Evolutionary conservation across 2,329 filamentous ascomycete genomes (phyloP), one percentile per base, ranked within the genome.

Genomic region (Ophiostoma sp.): DNA sequence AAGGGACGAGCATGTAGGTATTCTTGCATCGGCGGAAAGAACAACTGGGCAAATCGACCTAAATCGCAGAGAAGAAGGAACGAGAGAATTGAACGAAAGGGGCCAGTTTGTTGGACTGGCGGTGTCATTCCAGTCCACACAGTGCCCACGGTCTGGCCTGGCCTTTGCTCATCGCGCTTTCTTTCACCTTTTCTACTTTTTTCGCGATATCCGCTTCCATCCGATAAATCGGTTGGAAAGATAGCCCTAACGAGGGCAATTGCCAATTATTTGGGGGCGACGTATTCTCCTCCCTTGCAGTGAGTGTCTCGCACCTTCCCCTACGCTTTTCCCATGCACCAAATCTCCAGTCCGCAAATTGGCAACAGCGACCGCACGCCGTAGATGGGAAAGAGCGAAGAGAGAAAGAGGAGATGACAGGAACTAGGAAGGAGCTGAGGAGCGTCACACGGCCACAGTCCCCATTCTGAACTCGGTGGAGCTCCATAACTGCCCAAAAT

Each of bases 151-250:
- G 19, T 17, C 57, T 36, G 57, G 31, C 31, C 17, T n/a, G 8
- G 15, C 19, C 57, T 61, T 61, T 61, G 31, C 31, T n/a, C 31
- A n/a, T 50, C 64, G 64, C 64, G 22, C 19, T 19, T 59, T 42
- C 63, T 31, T 33, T 68, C 25, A 19, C 28, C 25, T n/a, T 22
- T 48, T 55, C n/a, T 55, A 36, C 48, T 15, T 39, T 22, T 39
- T 45, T 59, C 50, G 68, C 68, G 68, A 70, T 59, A 59, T 50
- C 69, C 55, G 55, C 55, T 15, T 48, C 52, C 52, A 33, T 50
- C 28, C 36, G 69, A 12, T 25, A 48, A 33, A n/a, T 59, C 31
- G 52, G 25, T 42, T 19, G 57, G 52, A 39, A 33, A 12, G 7
- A 19, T 11, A 12, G 31, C 57, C 57, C 57, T 39, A 36, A 61